Evolutionary conservation across 2,329 filamentous ascomycete genomes (phyloP), one percentile per base, ranked within the genome.

Genomic region (Chalaropsis ovoidea): DNA sequence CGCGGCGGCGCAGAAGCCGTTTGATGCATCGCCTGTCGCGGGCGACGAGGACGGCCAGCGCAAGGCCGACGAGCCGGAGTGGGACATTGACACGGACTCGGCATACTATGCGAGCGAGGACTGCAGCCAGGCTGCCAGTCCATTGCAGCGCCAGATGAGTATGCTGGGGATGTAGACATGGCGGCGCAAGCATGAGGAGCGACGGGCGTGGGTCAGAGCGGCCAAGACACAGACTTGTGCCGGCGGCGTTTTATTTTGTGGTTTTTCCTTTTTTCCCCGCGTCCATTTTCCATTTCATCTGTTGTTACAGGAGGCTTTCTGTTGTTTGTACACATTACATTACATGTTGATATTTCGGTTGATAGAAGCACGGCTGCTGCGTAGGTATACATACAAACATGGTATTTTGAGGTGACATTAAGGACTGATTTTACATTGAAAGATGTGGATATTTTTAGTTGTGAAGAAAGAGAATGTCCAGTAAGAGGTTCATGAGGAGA

Each of bases 1-100:
- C 58, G 92, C 91, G 3, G 92, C 93, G 4, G 87, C 87, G 65
- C 94, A 99, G 76, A 97, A 96, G 75, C 89, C 85, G 2, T 99
- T 95, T 80, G 86, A 88, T 65, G 75, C 79, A n/a, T 70, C 70
- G 27, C 69, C 70, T 54, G 71, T 78, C 74, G 72, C 76, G 13
- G 73, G 86, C 79, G 82, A 82, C 2, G 58, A 64, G 1, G 54
- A 58, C 5, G 62, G 17, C 31, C 41, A 54, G 62, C 61, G 63
- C 31, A 65, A 67, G 42, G 66, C 43, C 2, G 80, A 82, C 35
- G 79, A 79, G 2, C 81, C 83, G 5, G 85, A 89, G 68, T 97
- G 94, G 86, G 94, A 99, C 73, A 97, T 99, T 70, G 94, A 97
- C 74, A 93, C 94, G 39, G 93, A 96, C 70, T 86, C 83, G 60